A percentile compares a stretch with the other conserved stretches of the same genome.
Evolutionary conservation across 1,284 basidiomycete genomes (phyloP).

Genomic region (Malassezia pachydermatis): DNA sequence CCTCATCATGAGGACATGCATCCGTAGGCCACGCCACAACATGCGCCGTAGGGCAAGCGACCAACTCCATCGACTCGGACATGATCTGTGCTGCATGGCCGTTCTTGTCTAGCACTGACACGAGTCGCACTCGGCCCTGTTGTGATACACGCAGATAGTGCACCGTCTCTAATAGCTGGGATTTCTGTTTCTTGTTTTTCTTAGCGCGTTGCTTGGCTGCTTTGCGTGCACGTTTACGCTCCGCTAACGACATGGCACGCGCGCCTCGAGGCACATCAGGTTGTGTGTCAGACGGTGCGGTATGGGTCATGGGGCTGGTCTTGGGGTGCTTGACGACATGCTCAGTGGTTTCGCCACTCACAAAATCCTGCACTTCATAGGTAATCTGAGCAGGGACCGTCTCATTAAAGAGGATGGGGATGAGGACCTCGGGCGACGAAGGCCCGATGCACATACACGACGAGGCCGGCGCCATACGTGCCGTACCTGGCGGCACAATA

Average conservation of each 20-base stretch:
- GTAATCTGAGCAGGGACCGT: slow-evolving; percentile 64
- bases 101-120: slow-evolving; percentile 37
- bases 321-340: slow-evolving; percentile 54
- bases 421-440: slow-evolving; percentile 55
- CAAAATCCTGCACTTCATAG: slow-evolving; percentile 67
- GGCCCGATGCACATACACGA: slow-evolving; percentile 58
- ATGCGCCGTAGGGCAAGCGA: slow-evolving; percentile 35
- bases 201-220: slow-evolving; percentile 3
- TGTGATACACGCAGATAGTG: slow-evolving; percentile 32
- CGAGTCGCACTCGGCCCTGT: slow-evolving; percentile 34
- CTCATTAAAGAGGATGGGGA: slow-evolving; percentile 82
- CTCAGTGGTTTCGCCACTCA: slow-evolving; percentile 52
- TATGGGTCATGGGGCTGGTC: not conserved
- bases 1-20: slow-evolving; percentile 37
- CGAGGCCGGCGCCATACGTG: slow-evolving; percentile 60
- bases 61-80: slow-evolving; percentile 30
- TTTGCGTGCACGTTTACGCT: slow-evolving; percentile 11
- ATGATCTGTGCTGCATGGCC: slow-evolving; percentile 33
- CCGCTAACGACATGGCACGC: slow-evolving; percentile 5
- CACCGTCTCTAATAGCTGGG: slow-evolving; percentile 15
- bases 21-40: slow-evolving; percentile 22
- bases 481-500: slow-evolving; percentile 70
- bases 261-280: slow-evolving; percentile 15
- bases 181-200: too few species aligned
- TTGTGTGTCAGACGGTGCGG: not conserved